Evolutionary conservation across 2,329 filamentous ascomycete genomes (phyloP), one percentile per base, ranked within the genome.

Genomic region (Allantophomopsis cytisporea): DNA sequence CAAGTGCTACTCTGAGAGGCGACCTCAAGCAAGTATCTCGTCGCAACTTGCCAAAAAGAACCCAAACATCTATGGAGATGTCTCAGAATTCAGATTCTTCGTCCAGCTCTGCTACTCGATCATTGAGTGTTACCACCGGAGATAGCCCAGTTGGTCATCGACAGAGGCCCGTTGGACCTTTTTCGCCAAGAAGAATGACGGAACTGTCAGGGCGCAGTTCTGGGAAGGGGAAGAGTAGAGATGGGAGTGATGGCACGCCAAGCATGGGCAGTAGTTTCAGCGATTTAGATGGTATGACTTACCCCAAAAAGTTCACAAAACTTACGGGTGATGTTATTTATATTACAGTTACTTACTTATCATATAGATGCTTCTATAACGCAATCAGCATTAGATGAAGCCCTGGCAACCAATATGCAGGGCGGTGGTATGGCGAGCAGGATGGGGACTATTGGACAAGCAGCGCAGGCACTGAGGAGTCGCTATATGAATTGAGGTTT

Each of bases 181-280:
- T 74, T n/a, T 75, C 67, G 33, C 76, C 77, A 1, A 69, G 70
- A 16, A 68, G 76, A 17, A 69, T 69, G 12, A 65, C 69, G 6
- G 78, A 81, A 39, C 51, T 79, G 37, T 64, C 69, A 2, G 68
- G 67, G 18, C 61, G 71, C 35, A 75, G 69, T 48, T 70, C 74
- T 2, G 63, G 60, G 20, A 68, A 69, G 49, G 66, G 63, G 0
- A 68, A 69, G 49, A 66, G 63, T 0, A 66, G 68, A 11, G 76
- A 81, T 45, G 74, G 73, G 11, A 85, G 80, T 51, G 80, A 86
- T 45, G 80, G 80, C 12, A 80, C 78, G 12, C 81, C 80, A 1
- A 86, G 81, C 50, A 86, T 87, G 76, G 82, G 83, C 1, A 89
- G 83, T 56, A 88, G 83, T 50, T 91, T 86, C 51, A 89, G 83